Evolutionary conservation across 73 alveolate genomes (phyloP).

Genomic region (Paramecium caudatum): DNA sequence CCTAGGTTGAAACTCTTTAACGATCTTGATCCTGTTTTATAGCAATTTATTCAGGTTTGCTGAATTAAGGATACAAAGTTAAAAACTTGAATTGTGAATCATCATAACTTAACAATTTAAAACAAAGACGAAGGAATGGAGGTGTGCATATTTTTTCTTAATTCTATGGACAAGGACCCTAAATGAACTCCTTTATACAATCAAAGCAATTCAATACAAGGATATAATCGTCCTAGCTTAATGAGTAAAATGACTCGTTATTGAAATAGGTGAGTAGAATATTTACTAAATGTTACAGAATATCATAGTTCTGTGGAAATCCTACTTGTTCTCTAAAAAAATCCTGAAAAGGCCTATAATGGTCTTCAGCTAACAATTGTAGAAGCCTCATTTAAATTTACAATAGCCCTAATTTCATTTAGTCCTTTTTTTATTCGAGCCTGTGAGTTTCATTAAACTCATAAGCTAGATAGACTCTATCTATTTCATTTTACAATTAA

Average conservation of each 20-base stretch:
- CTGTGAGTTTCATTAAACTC: conserved; percentile 22
- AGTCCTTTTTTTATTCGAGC: conserved; percentile 2
- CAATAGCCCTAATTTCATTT: not conserved
- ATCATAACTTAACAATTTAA: conserved; percentile 14
- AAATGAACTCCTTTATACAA: conserved; percentile 51
- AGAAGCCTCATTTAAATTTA: not conserved
- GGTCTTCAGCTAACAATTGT: conserved; percentile 46
- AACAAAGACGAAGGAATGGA: not conserved
- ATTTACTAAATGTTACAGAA: conserved; percentile 1
- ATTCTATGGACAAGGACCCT: conserved; percentile 60
- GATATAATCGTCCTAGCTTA: conserved; percentile 44
- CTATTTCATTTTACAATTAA: not conserved
- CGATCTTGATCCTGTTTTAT: not conserved
- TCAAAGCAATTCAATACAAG: not conserved
- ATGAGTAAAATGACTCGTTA: not conserved
- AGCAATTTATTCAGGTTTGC: not conserved
- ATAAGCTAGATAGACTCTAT: conserved; percentile 14
- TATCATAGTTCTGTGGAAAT: conserved; percentile 10
- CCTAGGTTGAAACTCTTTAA: conserved; percentile 7
- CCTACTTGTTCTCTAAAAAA: conserved; percentile 46
- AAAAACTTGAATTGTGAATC: conserved; percentile 44
- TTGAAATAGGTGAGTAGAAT: not conserved
- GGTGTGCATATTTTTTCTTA: conserved; percentile 34
- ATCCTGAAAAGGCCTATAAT: conserved; percentile 54
- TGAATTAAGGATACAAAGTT: not conserved